Conservation (phyloP, 768 basidiomycete genomes). For the Lepiota subincarnata region DNA sequence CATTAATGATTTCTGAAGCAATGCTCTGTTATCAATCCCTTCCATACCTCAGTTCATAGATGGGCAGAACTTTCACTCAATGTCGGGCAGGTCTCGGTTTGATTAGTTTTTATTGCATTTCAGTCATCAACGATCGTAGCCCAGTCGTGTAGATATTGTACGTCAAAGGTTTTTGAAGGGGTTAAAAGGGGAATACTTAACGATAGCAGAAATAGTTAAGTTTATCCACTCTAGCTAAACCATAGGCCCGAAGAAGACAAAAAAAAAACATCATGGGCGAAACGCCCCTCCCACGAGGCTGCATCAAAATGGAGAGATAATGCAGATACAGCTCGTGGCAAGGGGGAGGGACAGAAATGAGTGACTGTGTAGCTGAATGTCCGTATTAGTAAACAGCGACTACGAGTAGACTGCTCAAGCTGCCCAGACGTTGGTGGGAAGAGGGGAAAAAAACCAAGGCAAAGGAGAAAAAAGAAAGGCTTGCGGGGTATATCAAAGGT, state of each 20-base stretch:
- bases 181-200: conserved; percentile 1
- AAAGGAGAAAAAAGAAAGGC: not conserved
- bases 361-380: conserved; percentile 6
- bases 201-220: conserved; percentile 12
- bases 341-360: not conserved
- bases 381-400: conserved; percentile 1
- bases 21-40: too few relatives aligned
- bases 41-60: not conserved
- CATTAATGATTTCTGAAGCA: not conserved
- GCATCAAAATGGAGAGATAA: conserved; percentile 1
- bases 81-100: not conserved
- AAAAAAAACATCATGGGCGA: not conserved
- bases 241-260: conserved; percentile 9
- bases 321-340: not conserved
- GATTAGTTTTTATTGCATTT: conserved; percentile 5
- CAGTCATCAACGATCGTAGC: conserved; percentile 10
- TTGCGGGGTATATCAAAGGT: conserved; percentile 12
- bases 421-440: conserved; percentile 1
- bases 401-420: not conserved
- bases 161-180: not conserved
- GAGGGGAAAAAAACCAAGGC: not conserved
- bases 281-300: not conserved
- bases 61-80: not conserved
- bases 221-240: conserved; percentile 13
- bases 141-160: conserved; percentile 11